Percentiles rank a stretch among this genome's conserved stretches.
phyloP scores from a whole-genome alignment of 495 filamentous ascomycete species.

The Daldinia concentrica region DNA sequence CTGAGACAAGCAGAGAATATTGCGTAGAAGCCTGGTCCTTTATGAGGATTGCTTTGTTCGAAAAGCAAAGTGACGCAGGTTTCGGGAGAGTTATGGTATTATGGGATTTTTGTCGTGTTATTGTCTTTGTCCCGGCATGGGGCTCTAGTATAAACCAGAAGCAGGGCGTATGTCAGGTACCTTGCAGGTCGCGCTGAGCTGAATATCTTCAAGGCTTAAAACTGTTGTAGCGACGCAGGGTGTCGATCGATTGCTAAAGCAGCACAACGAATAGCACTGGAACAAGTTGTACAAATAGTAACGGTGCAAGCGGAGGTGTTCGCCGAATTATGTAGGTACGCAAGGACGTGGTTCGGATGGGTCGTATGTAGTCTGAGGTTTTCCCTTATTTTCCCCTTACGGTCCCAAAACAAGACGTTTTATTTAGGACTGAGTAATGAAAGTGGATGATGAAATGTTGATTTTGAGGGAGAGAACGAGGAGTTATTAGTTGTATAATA shows the following conservation, averaged over 20 bases:
- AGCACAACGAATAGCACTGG: slow-evolving; percentile 44
- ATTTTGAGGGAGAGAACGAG: slow-evolving; percentile 21
- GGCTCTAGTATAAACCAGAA: slow-evolving; percentile 40
- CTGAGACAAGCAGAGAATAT: slow-evolving; percentile 49
- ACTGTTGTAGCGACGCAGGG: slow-evolving; percentile 35
- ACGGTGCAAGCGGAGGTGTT: slow-evolving; percentile 45
- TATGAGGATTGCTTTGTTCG: slow-evolving; percentile 32
- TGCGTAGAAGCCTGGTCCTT: slow-evolving; percentile 41
- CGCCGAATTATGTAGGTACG: slow-evolving; percentile 41
- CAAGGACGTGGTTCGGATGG: slow-evolving; percentile 38
- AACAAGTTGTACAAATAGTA: slow-evolving; percentile 48
- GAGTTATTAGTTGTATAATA: slow-evolving; percentile 35
- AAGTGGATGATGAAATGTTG: slow-evolving; percentile 20
- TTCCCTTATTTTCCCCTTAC: slow-evolving; percentile 35
- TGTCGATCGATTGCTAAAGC: slow-evolving; percentile 43
- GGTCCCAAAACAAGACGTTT: slow-evolving; percentile 11
- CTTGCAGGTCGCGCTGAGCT: slow-evolving; percentile 40
- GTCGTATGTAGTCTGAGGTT: slow-evolving; percentile 13
- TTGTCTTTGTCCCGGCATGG: slow-evolving; percentile 39
- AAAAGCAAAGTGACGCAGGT: slow-evolving; percentile 46
- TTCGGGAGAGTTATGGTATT: slow-evolving; percentile 45
- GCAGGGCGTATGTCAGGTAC: slow-evolving; percentile 41
- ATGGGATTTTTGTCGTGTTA: slow-evolving; percentile 45
- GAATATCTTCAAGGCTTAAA: slow-evolving; percentile 29
- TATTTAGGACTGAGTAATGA: slow-evolving; percentile 19